These are phyloP conservation scores for Priceomyces fermenticarens DNA, from an alignment of 805 yeast genomes.

Conservation along the genomic window DNA sequence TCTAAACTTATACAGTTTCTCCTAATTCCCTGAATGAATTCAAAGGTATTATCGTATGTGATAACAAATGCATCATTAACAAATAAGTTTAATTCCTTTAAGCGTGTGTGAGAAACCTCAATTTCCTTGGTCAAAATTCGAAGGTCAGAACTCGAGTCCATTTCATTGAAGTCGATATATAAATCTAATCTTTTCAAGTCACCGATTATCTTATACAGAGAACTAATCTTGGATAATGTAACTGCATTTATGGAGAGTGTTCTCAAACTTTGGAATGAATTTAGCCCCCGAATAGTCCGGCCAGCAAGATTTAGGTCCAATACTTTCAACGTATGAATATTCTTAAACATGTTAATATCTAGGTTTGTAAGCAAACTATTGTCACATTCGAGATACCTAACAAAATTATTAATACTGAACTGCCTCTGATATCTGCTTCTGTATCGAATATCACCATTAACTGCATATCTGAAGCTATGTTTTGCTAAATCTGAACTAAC, in stretches of 20 bases:
- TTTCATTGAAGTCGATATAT: constrained; percentile 16
- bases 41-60: constrained; percentile 8
- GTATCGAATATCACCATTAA: constrained; percentile 10
- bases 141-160: constrained; percentile 5
- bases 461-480: constrained; percentile 11
- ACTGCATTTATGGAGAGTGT: constrained; percentile 15
- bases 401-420: constrained; percentile 15
- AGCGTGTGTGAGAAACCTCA: background rate
- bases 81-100: constrained; percentile 13
- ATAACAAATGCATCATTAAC: constrained; percentile 12
- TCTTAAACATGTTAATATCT: constrained; percentile 16
- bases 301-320: constrained; percentile 11
- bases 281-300: constrained; percentile 1
- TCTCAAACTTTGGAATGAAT: constrained; percentile 7
- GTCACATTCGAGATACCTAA: constrained; percentile 22
- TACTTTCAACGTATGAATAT: constrained; percentile 16
- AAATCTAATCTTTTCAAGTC: constrained; percentile 16
- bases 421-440: constrained; percentile 14
- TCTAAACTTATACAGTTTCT: constrained; percentile 3
- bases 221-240: constrained; percentile 10
- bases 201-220: constrained; percentile 1
- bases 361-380: constrained; percentile 12
- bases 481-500: constrained; percentile 16
- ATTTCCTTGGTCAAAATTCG: constrained; percentile 1
- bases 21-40: constrained; percentile 5